Conservation (phyloP, 176 grass and related monocot species). For the Aegilops tauschii region DNA sequence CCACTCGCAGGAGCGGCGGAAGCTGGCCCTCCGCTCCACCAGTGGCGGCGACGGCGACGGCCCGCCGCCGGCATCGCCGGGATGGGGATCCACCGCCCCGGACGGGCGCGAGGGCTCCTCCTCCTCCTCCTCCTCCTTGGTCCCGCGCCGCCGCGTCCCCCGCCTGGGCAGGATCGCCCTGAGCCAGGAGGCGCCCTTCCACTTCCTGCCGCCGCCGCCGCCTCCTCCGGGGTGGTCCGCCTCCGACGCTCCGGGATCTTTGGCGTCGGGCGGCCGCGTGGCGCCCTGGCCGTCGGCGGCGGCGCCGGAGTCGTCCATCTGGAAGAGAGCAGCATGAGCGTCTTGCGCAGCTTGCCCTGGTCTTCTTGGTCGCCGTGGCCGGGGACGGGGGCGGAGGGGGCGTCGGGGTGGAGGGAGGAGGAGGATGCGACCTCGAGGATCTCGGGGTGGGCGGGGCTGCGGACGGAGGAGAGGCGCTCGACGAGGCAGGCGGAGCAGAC, state of each 20-base stretch:
- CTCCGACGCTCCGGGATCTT: neutral
- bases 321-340: conserved; percentile 86
- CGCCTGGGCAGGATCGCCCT: conserved; percentile 53
- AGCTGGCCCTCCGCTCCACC: conserved; percentile 44
- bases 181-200: conserved; percentile 53
- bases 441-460: conserved; percentile 43
- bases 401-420: too few relatives aligned
- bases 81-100: neutral
- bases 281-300: neutral
- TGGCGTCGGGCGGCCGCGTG: neutral
- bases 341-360: conserved; percentile 56
- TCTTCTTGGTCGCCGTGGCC: neutral
- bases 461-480: conserved; percentile 80
- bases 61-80: neutral
- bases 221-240: conserved; percentile 1
- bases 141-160: conserved; percentile 31
- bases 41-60: conserved; percentile 1
- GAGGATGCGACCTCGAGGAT: conserved; percentile 55
- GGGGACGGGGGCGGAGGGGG: too few relatives aligned
- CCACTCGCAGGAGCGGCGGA: conserved; percentile 64
- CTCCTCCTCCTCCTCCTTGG: neutral
- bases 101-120: conserved; percentile 6
- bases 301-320: conserved; percentile 63
- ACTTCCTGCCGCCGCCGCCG: neutral
- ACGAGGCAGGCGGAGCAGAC: conserved; percentile 89